phyloP scores from a whole-genome alignment of 148 eudicot genomes.

The Tetragonia tetragonoides region DNA sequence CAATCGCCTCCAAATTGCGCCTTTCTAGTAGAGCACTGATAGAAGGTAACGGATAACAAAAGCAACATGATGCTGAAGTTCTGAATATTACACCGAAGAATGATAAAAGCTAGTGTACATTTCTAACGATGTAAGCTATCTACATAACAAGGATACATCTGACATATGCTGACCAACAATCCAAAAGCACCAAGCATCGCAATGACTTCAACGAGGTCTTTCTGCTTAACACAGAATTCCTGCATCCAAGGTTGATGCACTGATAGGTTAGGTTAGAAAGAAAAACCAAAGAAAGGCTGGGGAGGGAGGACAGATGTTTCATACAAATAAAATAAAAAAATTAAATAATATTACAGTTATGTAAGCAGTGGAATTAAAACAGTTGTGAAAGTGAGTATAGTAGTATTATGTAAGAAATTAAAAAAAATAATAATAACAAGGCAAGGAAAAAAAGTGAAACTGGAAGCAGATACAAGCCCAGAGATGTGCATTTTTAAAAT shows the following conservation, averaged over 20 bases:
- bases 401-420: too few relatives aligned
- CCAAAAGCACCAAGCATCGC: conserved; percentile 83
- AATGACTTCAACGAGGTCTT: conserved; percentile 65
- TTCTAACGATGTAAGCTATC: neutral
- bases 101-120: neutral
- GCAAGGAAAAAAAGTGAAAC: too few relatives aligned
- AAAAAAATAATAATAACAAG: too few relatives aligned
- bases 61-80: neutral
- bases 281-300: neutral
- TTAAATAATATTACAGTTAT: neutral
- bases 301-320: neutral
- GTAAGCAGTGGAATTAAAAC: neutral
- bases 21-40: conserved; percentile 64
- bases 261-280: neutral
- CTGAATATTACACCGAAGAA: neutral
- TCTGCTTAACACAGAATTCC: conserved; percentile 81
- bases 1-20: conserved; percentile 49
- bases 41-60: conserved; percentile 30
- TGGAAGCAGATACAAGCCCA: too few relatives aligned
- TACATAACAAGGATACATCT: conserved; percentile 69
- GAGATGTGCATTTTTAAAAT: too few relatives aligned
- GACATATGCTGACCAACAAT: conserved; percentile 53
- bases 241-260: conserved; percentile 27
- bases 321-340: too few relatives aligned
- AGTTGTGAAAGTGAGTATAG: neutral